phyloP scores from a whole-genome alignment of 345 rosid genomes.

The Nasturtium officinale region DNA sequence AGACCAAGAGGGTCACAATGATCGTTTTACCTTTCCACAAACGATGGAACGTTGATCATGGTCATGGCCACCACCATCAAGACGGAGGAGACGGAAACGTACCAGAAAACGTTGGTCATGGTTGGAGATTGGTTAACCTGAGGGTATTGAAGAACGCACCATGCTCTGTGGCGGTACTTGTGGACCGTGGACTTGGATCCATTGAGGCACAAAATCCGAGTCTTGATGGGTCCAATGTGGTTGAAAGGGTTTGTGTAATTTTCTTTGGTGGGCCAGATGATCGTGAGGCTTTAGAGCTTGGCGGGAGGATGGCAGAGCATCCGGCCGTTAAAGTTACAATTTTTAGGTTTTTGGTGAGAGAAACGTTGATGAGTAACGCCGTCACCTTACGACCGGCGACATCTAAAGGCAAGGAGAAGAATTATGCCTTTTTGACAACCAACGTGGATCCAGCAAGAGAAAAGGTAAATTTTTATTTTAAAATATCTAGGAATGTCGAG shows the following conservation, averaged over 20 bases:
- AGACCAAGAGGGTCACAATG: slow-evolving; percentile 61
- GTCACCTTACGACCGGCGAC: slow-evolving; percentile 48
- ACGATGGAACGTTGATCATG: slow-evolving; percentile 58
- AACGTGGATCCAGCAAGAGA: slow-evolving; percentile 52
- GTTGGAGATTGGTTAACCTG: slow-evolving; percentile 77
- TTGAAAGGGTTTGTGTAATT: slow-evolving; percentile 58
- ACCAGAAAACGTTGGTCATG: slow-evolving; percentile 67
- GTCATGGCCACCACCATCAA: slow-evolving; percentile 31
- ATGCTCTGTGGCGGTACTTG: slow-evolving; percentile 75
- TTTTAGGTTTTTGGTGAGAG: slow-evolving; percentile 51
- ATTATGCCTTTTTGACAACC: slow-evolving; percentile 60
- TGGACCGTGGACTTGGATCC: slow-evolving; percentile 78
- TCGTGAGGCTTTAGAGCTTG: slow-evolving; percentile 71
- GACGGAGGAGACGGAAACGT: slow-evolving; percentile 43
- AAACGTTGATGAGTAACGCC: slow-evolving; percentile 38
- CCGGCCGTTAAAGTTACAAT: slow-evolving; percentile 62
- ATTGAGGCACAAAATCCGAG: slow-evolving; percentile 40
- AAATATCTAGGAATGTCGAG: not conserved
- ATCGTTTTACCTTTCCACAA: slow-evolving; percentile 76
- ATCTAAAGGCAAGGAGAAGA: slow-evolving; percentile 46
- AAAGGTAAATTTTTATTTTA: slow-evolving; percentile 35
- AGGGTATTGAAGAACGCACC: slow-evolving; percentile 71
- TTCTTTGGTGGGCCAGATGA: slow-evolving; percentile 89
- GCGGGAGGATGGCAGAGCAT: slow-evolving; percentile 78
- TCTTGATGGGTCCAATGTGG: slow-evolving; percentile 20